These are phyloP conservation scores for Geum urbanum DNA, from an alignment of 306 rosid species.

Conservation along the genomic window DNA sequence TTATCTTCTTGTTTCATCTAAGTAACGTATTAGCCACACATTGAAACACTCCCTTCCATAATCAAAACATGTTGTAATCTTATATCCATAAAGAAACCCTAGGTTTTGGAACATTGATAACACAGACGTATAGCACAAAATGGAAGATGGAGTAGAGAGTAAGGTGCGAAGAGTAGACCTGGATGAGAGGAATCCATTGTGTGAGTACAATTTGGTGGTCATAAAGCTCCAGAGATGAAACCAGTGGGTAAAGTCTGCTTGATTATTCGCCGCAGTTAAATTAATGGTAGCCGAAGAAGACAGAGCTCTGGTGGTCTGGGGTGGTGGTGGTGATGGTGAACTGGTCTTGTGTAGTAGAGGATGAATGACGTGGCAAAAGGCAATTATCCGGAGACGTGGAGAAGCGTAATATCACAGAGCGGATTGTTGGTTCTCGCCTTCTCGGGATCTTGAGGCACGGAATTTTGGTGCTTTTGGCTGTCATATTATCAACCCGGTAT, in stretches of 20 bases:
- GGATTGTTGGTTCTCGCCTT: background rate
- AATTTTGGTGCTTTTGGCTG: background rate
- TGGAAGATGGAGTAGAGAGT: conserved; percentile 2
- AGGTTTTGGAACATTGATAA: conserved; percentile 2
- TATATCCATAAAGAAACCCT: conserved; percentile 13
- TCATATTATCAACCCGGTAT: background rate
- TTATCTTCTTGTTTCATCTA: background rate
- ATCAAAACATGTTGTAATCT: background rate
- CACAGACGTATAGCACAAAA: background rate
- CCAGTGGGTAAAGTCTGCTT: conserved; percentile 14
- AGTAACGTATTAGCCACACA: conserved; percentile 26
- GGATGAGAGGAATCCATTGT: conserved; percentile 41
- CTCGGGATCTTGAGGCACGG: background rate
- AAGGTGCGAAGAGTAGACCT: conserved; percentile 41
- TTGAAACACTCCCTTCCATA: background rate
- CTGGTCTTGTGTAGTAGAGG: background rate
- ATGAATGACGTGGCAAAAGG: conserved; percentile 35
- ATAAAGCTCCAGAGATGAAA: conserved; percentile 27
- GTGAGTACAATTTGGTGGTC: conserved; percentile 53
- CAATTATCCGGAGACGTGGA: conserved; percentile 48
- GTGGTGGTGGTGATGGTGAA: background rate
- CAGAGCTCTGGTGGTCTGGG: background rate
- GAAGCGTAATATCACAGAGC: conserved; percentile 32
- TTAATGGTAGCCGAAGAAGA: background rate
- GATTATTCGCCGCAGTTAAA: conserved; percentile 7